Base-by-base conservation (phyloP, 192 early-diverging fungal genomes). In the Rhizophagus prolifer region DNA sequence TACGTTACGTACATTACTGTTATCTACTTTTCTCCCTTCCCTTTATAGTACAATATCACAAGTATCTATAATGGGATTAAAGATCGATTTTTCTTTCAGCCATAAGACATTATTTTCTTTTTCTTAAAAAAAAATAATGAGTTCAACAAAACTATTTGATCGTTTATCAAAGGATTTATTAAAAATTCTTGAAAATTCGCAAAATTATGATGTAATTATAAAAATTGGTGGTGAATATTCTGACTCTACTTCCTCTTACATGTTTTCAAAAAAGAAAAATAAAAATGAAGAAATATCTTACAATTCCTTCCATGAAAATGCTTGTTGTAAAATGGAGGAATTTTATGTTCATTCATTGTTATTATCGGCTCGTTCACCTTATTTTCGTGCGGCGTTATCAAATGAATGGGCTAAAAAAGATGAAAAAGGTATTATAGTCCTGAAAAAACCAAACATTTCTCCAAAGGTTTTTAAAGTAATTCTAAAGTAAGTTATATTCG, bases 361-460 rank as follows among this genome's bases (percentile, higher is more conserved):
- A 12, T 50, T 75, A 34, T 12, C 13, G 19, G 36, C 59, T 64
- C 38, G 44, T 26, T 47, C 74, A 7, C 8, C 60, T 10, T 75
- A 75, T 75, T 75, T 75, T 50, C 23, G 28, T n/a, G 21, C 31
- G 9, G 74, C 74, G 1, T 63, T 75, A 65, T 75, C 62, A 44
- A 28, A 46, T 5, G 26, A 65, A 19, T 75, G 74, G 74, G 62
- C 59, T 21, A 64, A 26, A 50, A 63, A 26, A 50, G 44, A 65
- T 47, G 61, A 44, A 19, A 46, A 60, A 19, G 14, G 31, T 16
- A 36, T 41, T 34, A n/a, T 61, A 12, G 63, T 65, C 63, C 34
- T 65, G 10, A 47, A 63, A 46, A 75, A 75, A 65, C 61, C 60
- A 46, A 75, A 75, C 13, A 65, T 75, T n/a, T 16, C 31, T 14